Conservation (phyloP, 169 alveolate genomes). For the Eimeria acervulina region DNA sequence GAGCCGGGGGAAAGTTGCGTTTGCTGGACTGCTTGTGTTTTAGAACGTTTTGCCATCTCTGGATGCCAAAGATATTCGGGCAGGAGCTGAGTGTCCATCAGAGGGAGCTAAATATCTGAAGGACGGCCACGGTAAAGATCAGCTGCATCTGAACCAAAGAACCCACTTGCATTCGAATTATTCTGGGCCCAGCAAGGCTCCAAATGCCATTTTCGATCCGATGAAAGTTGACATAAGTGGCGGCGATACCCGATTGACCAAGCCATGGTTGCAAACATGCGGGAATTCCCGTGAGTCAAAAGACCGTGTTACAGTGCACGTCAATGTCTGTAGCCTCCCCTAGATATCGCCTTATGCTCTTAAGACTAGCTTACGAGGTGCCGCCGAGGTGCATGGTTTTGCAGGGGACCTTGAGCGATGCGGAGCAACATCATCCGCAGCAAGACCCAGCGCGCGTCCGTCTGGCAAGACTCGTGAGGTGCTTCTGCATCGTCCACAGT, state of each 20-base stretch:
- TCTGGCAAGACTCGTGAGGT: neutral
- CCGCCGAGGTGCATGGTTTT: neutral
- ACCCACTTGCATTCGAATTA: neutral
- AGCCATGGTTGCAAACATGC: neutral
- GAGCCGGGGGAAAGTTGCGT: neutral
- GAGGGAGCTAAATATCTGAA: neutral
- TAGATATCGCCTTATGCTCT: neutral
- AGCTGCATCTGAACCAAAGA: neutral
- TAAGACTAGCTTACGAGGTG: neutral
- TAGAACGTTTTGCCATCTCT: neutral
- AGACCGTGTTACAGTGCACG: too few relatives aligned
- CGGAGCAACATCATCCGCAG: constrained; percentile 10
- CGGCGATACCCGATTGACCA: neutral
- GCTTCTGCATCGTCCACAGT: neutral
- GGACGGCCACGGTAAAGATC: neutral
- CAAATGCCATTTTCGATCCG: neutral
- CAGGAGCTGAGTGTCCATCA: neutral
- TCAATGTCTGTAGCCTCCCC: too few relatives aligned
- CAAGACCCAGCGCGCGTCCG: neutral
- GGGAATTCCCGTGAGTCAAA: neutral
- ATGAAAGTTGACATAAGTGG: neutral
- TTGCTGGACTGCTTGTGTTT: neutral
- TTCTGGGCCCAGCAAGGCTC: neutral
- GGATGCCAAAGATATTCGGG: neutral
- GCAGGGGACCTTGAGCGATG: neutral